Conservation (phyloP, 1,139 yeast species). For the Candida mesenterica region DNA sequence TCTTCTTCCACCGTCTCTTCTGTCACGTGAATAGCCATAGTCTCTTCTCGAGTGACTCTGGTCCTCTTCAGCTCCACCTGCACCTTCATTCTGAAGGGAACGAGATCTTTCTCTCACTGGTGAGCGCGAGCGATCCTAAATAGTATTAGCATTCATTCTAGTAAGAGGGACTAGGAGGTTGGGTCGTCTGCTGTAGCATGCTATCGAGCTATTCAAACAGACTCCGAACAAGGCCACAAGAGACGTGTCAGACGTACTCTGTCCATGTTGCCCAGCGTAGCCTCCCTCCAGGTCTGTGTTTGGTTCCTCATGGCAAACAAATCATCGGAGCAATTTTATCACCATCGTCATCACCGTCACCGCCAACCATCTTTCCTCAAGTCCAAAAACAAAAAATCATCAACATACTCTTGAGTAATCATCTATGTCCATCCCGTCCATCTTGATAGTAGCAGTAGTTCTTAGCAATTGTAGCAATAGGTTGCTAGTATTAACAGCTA, state of each 20-base stretch:
- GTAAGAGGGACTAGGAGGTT: no score
- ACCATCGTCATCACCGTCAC: neutral
- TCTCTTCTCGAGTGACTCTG: slow-evolving; percentile 20
- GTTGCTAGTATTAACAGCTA: no score
- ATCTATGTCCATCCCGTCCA: slow-evolving; percentile 57
- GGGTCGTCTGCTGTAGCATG: no score
- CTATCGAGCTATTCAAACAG: neutral
- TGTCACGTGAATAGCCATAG: slow-evolving; percentile 25
- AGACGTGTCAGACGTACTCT: no score
- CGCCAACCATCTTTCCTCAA: neutral
- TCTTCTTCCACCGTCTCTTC: slow-evolving; percentile 21
- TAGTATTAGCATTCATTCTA: slow-evolving; percentile 10
- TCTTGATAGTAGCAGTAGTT: slow-evolving; percentile 14
- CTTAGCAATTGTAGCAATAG: neutral
- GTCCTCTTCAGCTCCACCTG: neutral
- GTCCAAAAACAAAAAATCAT: slow-evolving; percentile 3
- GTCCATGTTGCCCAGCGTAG: no score
- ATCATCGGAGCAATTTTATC: slow-evolving; percentile 1
- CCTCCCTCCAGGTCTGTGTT: neutral
- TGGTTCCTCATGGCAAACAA: slow-evolving; percentile 1
- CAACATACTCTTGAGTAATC: slow-evolving; percentile 53
- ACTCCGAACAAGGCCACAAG: no score
- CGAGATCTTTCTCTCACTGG: slow-evolving; percentile 45
- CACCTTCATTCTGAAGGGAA: slow-evolving; percentile 19
- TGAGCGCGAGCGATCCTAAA: slow-evolving; percentile 49